A percentile compares a stretch with the other conserved stretches of the same genome.
Conservation (phyloP, 768 basidiomycete species). For the Royoungia palumana region DNA sequence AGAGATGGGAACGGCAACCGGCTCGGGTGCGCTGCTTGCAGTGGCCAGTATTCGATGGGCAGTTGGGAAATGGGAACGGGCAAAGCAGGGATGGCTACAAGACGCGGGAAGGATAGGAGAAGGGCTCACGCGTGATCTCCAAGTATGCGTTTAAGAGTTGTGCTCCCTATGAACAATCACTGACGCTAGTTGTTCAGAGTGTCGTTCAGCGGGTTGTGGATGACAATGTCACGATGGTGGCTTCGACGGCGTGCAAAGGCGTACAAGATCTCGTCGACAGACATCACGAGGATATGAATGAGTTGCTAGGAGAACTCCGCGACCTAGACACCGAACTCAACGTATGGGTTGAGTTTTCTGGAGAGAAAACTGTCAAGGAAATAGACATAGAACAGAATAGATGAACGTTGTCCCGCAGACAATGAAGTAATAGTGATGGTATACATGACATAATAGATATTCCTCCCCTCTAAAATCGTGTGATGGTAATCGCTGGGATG, state of each 20-base stretch:
- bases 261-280: conserved; percentile 40
- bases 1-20: conserved; percentile 57
- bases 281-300: conserved; percentile 44
- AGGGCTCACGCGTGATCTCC: conserved; percentile 62
- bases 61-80: conserved; percentile 64
- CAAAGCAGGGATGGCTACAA: conserved; percentile 63
- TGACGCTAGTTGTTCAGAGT: conserved; percentile 33
- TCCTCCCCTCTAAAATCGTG: conserved; percentile 19
- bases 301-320: conserved; percentile 42
- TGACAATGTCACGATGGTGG: conserved; percentile 50
- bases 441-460: conserved; percentile 29
- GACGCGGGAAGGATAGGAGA: conserved; percentile 62
- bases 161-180: background rate
- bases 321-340: conserved; percentile 37
- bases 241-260: conserved; percentile 47
- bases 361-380: background rate
- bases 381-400: conserved; percentile 17
- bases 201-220: conserved; percentile 45
- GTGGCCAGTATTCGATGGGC: conserved; percentile 57
- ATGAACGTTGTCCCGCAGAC: conserved; percentile 3
- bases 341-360: conserved; percentile 6
- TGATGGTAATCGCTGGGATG: conserved; percentile 29
- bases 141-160: conserved; percentile 37
- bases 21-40: conserved; percentile 52
- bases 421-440: conserved; percentile 16